Evolutionary conservation across 305 asterid genomes (phyloP), one percentile per base, ranked within the genome.

Genomic region (Fraxinus greggii): DNA sequence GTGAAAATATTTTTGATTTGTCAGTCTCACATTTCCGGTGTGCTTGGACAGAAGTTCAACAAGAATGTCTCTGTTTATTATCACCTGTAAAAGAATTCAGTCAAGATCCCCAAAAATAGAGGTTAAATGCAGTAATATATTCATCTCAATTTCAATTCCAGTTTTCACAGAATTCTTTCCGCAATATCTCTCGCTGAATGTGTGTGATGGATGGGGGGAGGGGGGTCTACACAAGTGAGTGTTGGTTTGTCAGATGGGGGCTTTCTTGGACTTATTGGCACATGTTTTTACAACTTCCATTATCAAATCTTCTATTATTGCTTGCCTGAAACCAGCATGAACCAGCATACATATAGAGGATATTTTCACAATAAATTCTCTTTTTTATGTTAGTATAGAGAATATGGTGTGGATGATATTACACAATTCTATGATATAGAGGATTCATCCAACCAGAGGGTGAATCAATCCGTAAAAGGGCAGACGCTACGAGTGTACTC

Each of bases 21-120:
- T 82, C 82, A 80, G 51, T 89, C 99, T 92, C 84, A 95, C 99
- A 67, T 92, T 92, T 89, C 89, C 97, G 76, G 98, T 93, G 89
- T 93, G 99, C 89, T 88, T 87, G 10, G 98, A 94, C 59, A 95
- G 69, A 79, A 95, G 98, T 85, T 88, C 78, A 79, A 93, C 94
- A 54, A 92, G 92, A 72, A 36, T 86, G 83, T 95, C 98, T 85
- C 97, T 89, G 87, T 91, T 89, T 79, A 85, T 77, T 70, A 91
- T 85, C 28, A 87, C 95, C 99, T 95, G 87, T 65, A 84, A 88
- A 82, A 85, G 78, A 86, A 78, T 79, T 74, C 67, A 63, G 83
- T 36, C 79, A 83, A 84, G 74, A 17, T 24, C 48, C 40, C 19
- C 13, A 61, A 26, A 28, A 28, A 80, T 70, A 73, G 23, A 76